Base-by-base conservation (phyloP, 2,329 filamentous ascomycete species). In the Fusarium sp. region DNA sequence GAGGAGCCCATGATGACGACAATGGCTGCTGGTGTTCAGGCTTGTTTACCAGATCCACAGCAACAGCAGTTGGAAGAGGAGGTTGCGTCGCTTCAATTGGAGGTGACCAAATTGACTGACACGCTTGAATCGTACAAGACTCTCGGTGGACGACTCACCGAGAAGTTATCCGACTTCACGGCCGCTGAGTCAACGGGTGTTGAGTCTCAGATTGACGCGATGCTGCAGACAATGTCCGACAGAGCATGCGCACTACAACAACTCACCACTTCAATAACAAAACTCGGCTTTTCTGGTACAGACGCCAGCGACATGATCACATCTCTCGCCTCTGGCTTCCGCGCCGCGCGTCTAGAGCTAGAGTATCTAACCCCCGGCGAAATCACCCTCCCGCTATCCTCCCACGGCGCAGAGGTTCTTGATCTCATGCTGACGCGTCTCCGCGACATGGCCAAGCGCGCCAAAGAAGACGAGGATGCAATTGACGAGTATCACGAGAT, bases 311-410 rank as follows among this genome's bases (percentile, higher is more conserved):
- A 83, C n/a, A 81, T 85, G 57, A 72, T 89, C 10, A 63, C 78
- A 3, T 80, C 82, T 0, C 80, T 90, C 14, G 74, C 80, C 0
- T 64, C 78, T 3, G 80, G 83, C 3, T 85, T 90, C 76, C 84
- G 87, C 20, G 75, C 83, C 3, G 87, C 87, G 2, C 83, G 88
- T 2, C 77, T 89, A 0, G 87, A 90, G 67, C 82, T 90, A 4
- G 88, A 90, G 74, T 89, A 89, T 70, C 80, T 89, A 20, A 85
- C 83, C 0, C 87, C 87, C 0, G 87, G 87, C 8, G 87, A 90
- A 72, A 78, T 84, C n/a, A 71, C 81, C 0, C 79, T 88, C 1
- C 85, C 86, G 0, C 77, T 88, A 1, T 82, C 81, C 0, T 82
- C 83, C 0, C 83, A 83, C 48, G 87, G 87, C 3, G 83, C 84